Evolutionary conservation across 768 basidiomycete species (phyloP), one percentile per base, ranked within the genome.

Genomic region (Amanita thiersii): DNA sequence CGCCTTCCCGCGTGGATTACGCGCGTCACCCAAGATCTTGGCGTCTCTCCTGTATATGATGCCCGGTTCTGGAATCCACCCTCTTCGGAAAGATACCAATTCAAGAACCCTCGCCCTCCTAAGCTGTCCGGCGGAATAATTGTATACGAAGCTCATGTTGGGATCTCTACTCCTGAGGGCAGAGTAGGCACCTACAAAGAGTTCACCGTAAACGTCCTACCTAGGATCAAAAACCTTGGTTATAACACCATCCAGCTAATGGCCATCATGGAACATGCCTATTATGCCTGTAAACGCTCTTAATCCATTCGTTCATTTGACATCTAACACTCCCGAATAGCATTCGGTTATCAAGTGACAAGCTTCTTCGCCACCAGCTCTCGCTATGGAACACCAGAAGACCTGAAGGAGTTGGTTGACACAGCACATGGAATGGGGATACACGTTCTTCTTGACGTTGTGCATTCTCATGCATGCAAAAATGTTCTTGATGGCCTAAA

Each of bases 61-160:
- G 88, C 90, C 14, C 81, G 89, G n/a, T 96, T 99, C 64, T 99
- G 96, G 96, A 97, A 98, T 59, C 96, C 96, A 1, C 81, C 89
- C 14, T 54, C 65, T 29, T 64, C 71, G 18, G 66, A 87, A 48
- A 65, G 56, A 36, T 96, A 97, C 66, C 66, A 69, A 20, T 94
- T 94, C 68, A 94, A 90, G 58, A 70, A 97, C 57, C 45, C 72
- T 33, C 70, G 75, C 7, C 89, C 88, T 8, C 68, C 75, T 0
- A 75, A 79, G 45, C 81, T 84, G 9, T 64, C 65, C 12, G 71
- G 80, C 25, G 42, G 18, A n/a, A 57, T 80, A 32, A 81, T 82
- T 49, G 92, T 99, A 45, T 99, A 99, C 56, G 96, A 99, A 57
- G 96, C 93, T 0, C 96, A 99, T 55, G 92, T 98, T 49, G 96